Evolutionary conservation across 306 rosid genomes (phyloP).

Genomic region (Ammopiptanthus mongolicus): DNA sequence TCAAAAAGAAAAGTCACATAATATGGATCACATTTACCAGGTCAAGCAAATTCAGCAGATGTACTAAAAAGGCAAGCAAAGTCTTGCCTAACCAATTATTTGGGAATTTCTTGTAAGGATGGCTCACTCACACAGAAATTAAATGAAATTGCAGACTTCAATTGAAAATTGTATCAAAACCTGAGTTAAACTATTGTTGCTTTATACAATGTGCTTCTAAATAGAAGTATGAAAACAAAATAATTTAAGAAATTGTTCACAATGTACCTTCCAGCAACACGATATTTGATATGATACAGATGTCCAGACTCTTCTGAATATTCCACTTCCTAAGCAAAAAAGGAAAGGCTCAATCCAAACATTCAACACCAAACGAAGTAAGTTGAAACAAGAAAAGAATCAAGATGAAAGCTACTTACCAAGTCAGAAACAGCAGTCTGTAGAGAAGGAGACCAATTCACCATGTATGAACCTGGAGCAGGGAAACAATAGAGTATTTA

Average conservation of each 20-base stretch:
- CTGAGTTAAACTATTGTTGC: neutral
- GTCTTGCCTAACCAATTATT: no score
- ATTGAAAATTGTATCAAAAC: neutral
- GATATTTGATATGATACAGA: slow-evolving; percentile 82
- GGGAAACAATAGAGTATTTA: neutral
- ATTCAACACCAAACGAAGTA: slow-evolving; percentile 16
- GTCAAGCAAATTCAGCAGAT: no score
- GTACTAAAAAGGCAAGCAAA: no score
- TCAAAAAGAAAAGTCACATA: no score
- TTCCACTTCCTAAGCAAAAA: slow-evolving; percentile 79
- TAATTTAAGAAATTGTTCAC: neutral
- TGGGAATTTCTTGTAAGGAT: neutral
- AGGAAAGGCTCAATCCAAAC: slow-evolving; percentile 23
- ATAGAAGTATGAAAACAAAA: neutral
- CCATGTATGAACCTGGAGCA: slow-evolving; percentile 83
- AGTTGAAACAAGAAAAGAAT: neutral
- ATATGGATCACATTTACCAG: no score
- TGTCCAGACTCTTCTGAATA: slow-evolving; percentile 87
- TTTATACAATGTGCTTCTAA: neutral
- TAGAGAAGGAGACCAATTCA: slow-evolving; percentile 92
- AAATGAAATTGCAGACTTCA: neutral
- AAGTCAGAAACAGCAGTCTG: slow-evolving; percentile 98
- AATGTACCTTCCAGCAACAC: slow-evolving; percentile 83
- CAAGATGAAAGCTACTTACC: slow-evolving; percentile 40
- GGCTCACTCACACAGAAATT: neutral